Percentiles rank a stretch among this genome's conserved stretches.
These are phyloP conservation scores for Sclerotinia spermophila DNA, from an alignment of 2,329 filamentous ascomycete species.

Conservation along the genomic window DNA sequence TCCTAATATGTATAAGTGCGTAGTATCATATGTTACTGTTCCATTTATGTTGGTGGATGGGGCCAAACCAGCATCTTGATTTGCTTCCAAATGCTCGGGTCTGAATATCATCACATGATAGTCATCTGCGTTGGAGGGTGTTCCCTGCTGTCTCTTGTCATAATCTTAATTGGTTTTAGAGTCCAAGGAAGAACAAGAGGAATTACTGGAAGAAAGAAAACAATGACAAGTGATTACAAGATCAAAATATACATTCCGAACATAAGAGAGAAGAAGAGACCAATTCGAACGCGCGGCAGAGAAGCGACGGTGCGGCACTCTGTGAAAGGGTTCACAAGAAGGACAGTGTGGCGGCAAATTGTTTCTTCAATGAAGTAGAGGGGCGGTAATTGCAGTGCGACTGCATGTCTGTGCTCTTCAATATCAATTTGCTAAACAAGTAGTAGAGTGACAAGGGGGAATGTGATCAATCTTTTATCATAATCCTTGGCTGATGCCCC, in stretches of 20 bases:
- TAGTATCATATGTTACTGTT: background rate
- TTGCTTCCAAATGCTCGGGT: slow-evolving; percentile 2
- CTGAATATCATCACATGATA: slow-evolving; percentile 12
- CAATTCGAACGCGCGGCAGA: slow-evolving; percentile 12
- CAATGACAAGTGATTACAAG: background rate
- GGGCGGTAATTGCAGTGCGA: slow-evolving; percentile 7
- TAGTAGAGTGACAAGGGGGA: slow-evolving; percentile 4
- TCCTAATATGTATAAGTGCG: slow-evolving; percentile 13
- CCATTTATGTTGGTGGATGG: slow-evolving; percentile 14
- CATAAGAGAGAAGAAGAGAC: background rate
- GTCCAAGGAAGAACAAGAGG: background rate
- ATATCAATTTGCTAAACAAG: background rate
- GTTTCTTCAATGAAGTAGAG: slow-evolving; percentile 16
- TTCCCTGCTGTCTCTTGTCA: slow-evolving; percentile 1
- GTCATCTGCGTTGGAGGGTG: background rate
- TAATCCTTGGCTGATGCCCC: slow-evolving; percentile 4
- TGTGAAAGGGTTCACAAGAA: slow-evolving; percentile 4
- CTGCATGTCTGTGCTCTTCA: background rate
- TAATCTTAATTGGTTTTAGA: background rate
- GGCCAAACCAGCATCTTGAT: slow-evolving; percentile 1
- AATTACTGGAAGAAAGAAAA: background rate
- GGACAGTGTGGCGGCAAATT: slow-evolving; percentile 9
- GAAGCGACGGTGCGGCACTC: slow-evolving; percentile 10
- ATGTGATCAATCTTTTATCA: background rate
- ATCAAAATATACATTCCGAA: background rate